These are phyloP conservation scores for Pluteus cervinus DNA, from an alignment of 768 basidiomycete species.

Conservation along the genomic window DNA sequence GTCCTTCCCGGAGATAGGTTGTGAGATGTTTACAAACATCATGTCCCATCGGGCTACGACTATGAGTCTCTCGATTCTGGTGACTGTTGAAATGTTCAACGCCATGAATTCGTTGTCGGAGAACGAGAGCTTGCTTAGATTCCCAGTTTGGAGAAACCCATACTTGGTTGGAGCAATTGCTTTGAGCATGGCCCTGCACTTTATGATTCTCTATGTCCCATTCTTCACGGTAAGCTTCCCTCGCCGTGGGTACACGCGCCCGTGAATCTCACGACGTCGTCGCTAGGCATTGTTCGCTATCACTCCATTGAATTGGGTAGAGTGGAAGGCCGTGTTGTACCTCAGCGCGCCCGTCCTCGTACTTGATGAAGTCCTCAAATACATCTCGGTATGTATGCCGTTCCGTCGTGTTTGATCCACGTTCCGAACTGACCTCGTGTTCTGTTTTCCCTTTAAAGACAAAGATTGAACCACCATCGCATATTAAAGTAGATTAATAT, in stretches of 20 bases:
- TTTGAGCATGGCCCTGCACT: constrained; percentile 88
- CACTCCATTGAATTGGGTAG: constrained; percentile 86
- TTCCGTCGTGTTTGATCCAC: not conserved
- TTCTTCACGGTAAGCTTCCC: constrained; percentile 77
- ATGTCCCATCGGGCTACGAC: constrained; percentile 88
- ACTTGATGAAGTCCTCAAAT: constrained; percentile 89
- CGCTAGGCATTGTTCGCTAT: constrained; percentile 80
- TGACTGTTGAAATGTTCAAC: constrained; percentile 96
- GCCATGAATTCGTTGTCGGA: constrained; percentile 98
- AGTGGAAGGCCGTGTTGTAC: constrained; percentile 91
- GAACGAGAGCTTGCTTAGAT: constrained; percentile 84
- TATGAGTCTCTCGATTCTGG: constrained; percentile 93
- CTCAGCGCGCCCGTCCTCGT: constrained; percentile 84
- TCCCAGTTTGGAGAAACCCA: constrained; percentile 93
- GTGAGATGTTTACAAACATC: constrained; percentile 90
- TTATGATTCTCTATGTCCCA: constrained; percentile 94
- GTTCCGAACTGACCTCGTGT: not conserved
- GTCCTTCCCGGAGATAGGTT: constrained; percentile 86
- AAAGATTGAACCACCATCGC: constrained; percentile 41
- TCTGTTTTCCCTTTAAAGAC: no score
- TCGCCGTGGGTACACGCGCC: not conserved
- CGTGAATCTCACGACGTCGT: constrained; percentile 4
- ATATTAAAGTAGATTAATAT: constrained; percentile 29
- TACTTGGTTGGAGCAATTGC: constrained; percentile 87
- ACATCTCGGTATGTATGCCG: constrained; percentile 68